Evolutionary conservation across 2,329 filamentous ascomycete genomes (phyloP), one percentile per base, ranked within the genome.

Genomic region (Hypoxylon sp.): DNA sequence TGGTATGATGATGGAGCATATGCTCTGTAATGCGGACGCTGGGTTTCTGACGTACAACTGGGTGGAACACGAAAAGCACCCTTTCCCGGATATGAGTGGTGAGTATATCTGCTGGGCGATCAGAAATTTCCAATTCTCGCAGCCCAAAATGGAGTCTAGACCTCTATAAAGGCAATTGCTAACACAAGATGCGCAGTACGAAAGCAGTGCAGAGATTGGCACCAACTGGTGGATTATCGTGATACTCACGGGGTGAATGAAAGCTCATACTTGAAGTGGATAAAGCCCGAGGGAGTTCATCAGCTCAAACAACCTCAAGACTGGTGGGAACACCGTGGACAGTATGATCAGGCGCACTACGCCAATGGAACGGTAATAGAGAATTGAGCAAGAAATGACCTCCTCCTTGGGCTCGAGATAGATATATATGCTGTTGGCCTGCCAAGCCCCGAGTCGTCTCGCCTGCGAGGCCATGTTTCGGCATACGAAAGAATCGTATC

Each of bases 31-130:
- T 58, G 76, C 77, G 2, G 78, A 79, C 47, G 68, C 77, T 2
- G 77, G 78, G 31, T 72, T 80, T 58, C 73, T 80, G 37, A 80
- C 79, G 0, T 70, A 78, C 54, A 75, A 77, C 47, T 80, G 79
- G 79, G 64, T 76, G 5, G 75, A 77, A 46, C 74, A 73, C 17
- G 72, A 76, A 66, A 47, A 62, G 2, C 54, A 70, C 15, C 76
- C 78, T 0, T 79, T 75, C 54, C 77, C 78, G 1, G 76, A 79
- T 47, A 80, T 80, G 71, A 77, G 72, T 42, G 72, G 79, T 37
- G 32, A 62, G 64, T 59, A 3, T 10, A 44, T 19, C 10, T 27
- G 24, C n/a, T n/a, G n/a, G n/a, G n/a, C n/a, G n/a, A n/a, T n/a
- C n/a, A n/a, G n/a, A n/a, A n/a, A n/a, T n/a, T n/a, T n/a, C n/a